Evolutionary conservation across 768 basidiomycete species (phyloP), one percentile per base, ranked within the genome.

Genomic region (Leccinum boreale): DNA sequence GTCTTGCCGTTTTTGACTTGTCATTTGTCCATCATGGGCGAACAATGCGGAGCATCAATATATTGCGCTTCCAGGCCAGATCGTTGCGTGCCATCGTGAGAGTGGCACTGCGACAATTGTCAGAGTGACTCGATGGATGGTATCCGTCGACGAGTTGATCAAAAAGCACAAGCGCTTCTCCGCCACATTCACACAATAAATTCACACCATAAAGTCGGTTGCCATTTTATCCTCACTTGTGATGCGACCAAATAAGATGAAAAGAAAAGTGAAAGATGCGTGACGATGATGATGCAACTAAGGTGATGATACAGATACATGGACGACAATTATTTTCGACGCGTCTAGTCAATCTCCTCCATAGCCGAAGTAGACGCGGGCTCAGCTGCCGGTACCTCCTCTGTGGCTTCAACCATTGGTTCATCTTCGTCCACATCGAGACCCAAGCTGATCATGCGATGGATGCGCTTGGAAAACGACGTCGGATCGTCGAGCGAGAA

Each of bases 401-500:
- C 77, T 8, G 76, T 65, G 4, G 76, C 65, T 17, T 75, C 71
- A 0, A 42, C 58, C 59, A 66, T 59, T 0, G 61, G 55, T 63
- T 85, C 81, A 29, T 89, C 88, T 44, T 93, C 92, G 47, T 92
- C 90, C 59, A 92, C 90, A 67, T 95, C 92, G 59, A 95, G 85
- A 67, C 91, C 92, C 65, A 94, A 81, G 36, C 84, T 82, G 62
- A 99, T 95, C 96, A 98, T 98, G 61, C 94, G 87, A 82, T 96
- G 85, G 75, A 98, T 98, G 63, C 96, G 91, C 81, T 90, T 89
- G 60, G 94, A 91, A 74, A 97, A 98, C 57, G 90, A 92, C 60
- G 90, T 85, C 26, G 97, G 96, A 73, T 95, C 92, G 64, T 98
- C 94, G 58, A 99, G 87, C 55, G 92, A 86, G 84, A 99, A 99